Percentiles rank a stretch among this genome's conserved stretches.
Evolutionary conservation across 345 rosid species (phyloP).

Genomic region (Cardamine chenopodiifolia): DNA sequence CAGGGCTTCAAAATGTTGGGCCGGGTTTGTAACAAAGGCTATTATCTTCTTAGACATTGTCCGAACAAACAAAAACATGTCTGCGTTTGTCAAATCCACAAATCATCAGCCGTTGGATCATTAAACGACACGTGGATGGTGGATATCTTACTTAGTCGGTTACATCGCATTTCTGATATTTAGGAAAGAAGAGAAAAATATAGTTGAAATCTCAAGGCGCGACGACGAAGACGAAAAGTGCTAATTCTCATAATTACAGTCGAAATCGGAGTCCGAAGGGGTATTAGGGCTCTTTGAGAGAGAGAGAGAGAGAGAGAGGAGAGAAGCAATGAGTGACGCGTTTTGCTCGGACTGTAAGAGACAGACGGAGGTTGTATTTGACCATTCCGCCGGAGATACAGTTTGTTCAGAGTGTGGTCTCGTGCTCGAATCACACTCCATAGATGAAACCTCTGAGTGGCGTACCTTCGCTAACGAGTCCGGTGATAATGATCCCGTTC

Average conservation of each 20-base stretch:
- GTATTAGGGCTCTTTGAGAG: conserved; percentile 10
- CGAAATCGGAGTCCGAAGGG: not conserved
- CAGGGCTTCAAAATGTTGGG: conserved; percentile 33
- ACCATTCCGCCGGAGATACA: conserved; percentile 96
- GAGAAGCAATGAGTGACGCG: conserved; percentile 64
- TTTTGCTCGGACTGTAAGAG: conserved; percentile 84
- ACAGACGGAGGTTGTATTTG: conserved; percentile 88
- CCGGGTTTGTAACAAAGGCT: not conserved
- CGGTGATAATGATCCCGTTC: conserved; percentile 92
- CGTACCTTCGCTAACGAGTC: conserved; percentile 96
- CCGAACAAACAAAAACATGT: conserved; percentile 48
- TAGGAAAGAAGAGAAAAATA: not conserved
- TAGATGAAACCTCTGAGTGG: conserved; percentile 99
- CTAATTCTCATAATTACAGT: not conserved
- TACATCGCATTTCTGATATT: not conserved
- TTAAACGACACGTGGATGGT: not conserved
- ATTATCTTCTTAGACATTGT: conserved; percentile 36
- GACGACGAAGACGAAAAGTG: conserved; percentile 1
- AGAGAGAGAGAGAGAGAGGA: not conserved
- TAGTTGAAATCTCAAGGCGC: conserved; percentile 9
- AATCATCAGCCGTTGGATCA: conserved; percentile 20
- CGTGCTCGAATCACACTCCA: conserved; percentile 89
- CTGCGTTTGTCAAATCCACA: not conserved
- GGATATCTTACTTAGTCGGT: not conserved
- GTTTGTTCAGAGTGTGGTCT: conserved; percentile 99